phyloP scores from a whole-genome alignment of 1,284 basidiomycete species.

The Fistulinella staudtii region DNA sequence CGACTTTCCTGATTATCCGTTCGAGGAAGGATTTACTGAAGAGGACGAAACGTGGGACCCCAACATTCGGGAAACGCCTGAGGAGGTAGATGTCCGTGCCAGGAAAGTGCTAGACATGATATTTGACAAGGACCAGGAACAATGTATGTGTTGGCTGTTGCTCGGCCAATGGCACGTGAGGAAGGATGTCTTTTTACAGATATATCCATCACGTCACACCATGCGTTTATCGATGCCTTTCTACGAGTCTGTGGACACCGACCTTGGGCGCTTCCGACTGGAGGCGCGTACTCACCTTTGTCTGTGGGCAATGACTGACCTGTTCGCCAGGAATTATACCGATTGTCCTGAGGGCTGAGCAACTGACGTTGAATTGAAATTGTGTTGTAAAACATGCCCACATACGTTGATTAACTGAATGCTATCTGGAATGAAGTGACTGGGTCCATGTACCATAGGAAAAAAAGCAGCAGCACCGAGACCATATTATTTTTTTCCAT shows the following conservation, averaged over 20 bases:
- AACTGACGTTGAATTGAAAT: constrained; percentile 11
- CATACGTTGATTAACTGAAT: not conserved
- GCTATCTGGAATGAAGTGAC: not conserved
- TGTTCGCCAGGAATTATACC: constrained; percentile 23
- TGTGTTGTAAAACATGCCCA: not conserved
- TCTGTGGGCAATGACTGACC: constrained; percentile 5
- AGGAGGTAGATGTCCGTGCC: constrained; percentile 53
- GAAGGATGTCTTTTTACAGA: constrained; percentile 44
- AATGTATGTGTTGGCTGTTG: constrained; percentile 39
- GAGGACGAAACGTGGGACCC: constrained; percentile 68
- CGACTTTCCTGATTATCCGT: constrained; percentile 59
- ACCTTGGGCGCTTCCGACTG: constrained; percentile 50
- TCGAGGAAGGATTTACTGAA: constrained; percentile 71
- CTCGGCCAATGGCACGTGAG: no score
- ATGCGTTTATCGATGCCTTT: constrained; percentile 56
- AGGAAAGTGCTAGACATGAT: constrained; percentile 57
- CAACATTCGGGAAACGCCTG: constrained; percentile 60
- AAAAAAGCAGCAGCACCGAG: not conserved
- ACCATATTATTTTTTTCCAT: constrained; percentile 27
- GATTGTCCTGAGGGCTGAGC: constrained; percentile 20
- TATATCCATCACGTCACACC: constrained; percentile 63
- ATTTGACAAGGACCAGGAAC: constrained; percentile 50
- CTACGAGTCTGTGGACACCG: constrained; percentile 43
- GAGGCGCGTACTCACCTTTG: constrained; percentile 41
- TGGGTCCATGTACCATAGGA: not conserved